phyloP scores from a whole-genome alignment of 345 rosid genomes.

The Syzygium oleosum region DNA sequence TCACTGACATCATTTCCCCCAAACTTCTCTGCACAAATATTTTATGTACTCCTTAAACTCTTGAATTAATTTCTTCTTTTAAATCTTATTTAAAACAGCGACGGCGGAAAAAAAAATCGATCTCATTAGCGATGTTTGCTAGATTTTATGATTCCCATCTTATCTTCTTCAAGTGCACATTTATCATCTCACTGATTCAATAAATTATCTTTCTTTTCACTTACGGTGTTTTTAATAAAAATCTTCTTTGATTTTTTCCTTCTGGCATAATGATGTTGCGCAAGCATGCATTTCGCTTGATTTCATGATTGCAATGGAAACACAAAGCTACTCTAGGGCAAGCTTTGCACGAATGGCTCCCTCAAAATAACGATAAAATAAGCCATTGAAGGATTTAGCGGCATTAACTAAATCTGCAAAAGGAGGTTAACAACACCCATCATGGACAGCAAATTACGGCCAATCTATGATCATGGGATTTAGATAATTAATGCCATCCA shows the following conservation, averaged over 20 bases:
- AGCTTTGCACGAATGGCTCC: background rate
- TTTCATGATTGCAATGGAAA: background rate
- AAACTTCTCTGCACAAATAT: background rate
- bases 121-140: background rate
- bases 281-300: background rate
- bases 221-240: background rate
- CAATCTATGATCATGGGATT: background rate
- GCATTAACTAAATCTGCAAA: background rate
- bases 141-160: background rate
- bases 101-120: background rate
- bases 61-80: background rate
- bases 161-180: background rate
- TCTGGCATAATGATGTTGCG: background rate
- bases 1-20: background rate
- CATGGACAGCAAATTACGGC: constrained; percentile 2
- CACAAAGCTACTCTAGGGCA: background rate
- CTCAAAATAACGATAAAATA: background rate
- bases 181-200: background rate
- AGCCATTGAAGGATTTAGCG: background rate
- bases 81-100: too few species aligned
- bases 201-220: background rate
- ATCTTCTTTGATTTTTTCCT: background rate
- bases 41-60: background rate
- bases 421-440: background rate
- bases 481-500: background rate